Conservation (phyloP, 169 alveolate species). For the Cyclospora cayetanensis region DNA sequence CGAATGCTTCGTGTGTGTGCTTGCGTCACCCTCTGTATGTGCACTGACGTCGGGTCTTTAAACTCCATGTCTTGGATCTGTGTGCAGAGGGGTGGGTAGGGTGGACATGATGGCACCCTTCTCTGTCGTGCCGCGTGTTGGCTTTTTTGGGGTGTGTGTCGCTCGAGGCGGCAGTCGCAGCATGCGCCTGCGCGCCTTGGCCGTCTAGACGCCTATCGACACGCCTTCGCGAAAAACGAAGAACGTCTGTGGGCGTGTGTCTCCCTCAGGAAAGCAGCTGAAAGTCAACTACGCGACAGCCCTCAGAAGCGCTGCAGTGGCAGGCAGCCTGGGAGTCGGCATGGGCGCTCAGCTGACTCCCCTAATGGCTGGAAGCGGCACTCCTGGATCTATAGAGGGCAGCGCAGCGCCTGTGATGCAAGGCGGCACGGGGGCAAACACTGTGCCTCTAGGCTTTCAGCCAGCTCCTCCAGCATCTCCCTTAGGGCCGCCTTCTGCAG, state of each 20-base stretch:
- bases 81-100: too few species aligned
- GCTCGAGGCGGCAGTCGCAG: too few species aligned
- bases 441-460: not conserved
- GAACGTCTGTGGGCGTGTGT: too few species aligned
- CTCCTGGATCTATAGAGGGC: not conserved
- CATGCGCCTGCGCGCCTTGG: too few species aligned
- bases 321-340: not conserved
- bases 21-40: too few species aligned
- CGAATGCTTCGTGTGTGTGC: too few species aligned
- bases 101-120: too few species aligned
- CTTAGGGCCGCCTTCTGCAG: not conserved
- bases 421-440: constrained; percentile 7
- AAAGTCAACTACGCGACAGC: constrained; percentile 79
- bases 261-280: constrained; percentile 68
- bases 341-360: not conserved
- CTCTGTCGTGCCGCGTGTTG: too few species aligned
- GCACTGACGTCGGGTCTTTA: too few species aligned
- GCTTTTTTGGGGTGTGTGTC: not conserved
- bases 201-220: too few species aligned
- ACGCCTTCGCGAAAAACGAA: too few species aligned
- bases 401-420: not conserved
- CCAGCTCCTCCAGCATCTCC: not conserved
- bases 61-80: too few species aligned
- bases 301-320: not conserved
- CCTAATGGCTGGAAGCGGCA: not conserved